phyloP scores from a whole-genome alignment of 2,329 filamentous ascomycete genomes.

The Exophiala phaeomuriformis region DNA sequence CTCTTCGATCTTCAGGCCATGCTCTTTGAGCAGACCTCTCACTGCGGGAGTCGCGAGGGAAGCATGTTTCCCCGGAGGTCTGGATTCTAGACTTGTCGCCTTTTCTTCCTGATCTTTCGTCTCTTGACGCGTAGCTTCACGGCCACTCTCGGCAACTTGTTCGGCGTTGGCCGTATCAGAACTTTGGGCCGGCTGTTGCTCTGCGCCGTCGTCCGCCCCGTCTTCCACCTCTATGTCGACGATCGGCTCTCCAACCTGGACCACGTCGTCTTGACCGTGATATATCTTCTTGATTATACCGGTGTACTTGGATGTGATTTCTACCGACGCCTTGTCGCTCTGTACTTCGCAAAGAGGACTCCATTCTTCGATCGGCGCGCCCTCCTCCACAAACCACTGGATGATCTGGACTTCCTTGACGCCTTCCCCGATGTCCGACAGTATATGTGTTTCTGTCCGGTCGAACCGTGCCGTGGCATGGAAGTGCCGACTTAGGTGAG shows the following conservation, averaged over 20 bases:
- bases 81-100: constrained; percentile 1
- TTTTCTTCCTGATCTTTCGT: constrained; percentile 15
- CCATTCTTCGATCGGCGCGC: constrained; percentile 93
- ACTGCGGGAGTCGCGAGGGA: constrained; percentile 86
- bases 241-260: constrained; percentile 62
- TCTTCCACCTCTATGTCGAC: constrained; percentile 27
- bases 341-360: constrained; percentile 97
- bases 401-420: constrained; percentile 99
- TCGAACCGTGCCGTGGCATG: constrained; percentile 18
- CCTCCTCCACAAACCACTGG: constrained; percentile 98
- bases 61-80: constrained; percentile 49
- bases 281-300: constrained; percentile 94
- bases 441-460: constrained; percentile 21
- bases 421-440: constrained; percentile 48
- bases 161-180: constrained; percentile 34
- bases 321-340: constrained; percentile 81
- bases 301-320: constrained; percentile 93
- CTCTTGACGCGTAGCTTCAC: constrained; percentile 38
- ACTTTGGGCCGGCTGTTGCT: constrained; percentile 49
- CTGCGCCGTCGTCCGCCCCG: constrained; percentile 18
- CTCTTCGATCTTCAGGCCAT: constrained; percentile 68
- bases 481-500: constrained; percentile 16
- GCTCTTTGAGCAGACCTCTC: constrained; percentile 74
- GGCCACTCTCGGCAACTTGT: constrained; percentile 6
- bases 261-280: constrained; percentile 94